Conservation (phyloP, 2,329 filamentous ascomycete genomes). For the Sarocladiaceae sp. region DNA sequence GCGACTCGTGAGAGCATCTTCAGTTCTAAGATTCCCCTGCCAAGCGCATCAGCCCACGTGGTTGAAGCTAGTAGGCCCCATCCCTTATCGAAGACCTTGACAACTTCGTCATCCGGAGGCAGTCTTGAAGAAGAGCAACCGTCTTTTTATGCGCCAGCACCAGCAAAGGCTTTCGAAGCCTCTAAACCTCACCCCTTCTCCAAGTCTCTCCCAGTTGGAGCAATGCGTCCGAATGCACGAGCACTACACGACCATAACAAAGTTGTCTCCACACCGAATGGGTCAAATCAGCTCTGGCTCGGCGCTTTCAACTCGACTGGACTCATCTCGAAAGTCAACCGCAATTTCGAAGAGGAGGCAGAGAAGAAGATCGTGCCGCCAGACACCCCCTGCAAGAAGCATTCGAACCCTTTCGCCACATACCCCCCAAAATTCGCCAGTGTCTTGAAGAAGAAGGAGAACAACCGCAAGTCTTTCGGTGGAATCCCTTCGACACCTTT, state of each 20-base stretch:
- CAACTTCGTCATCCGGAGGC: conserved; percentile 79
- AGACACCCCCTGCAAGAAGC: conserved; percentile 76
- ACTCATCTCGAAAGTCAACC: conserved; percentile 90
- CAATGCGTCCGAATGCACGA: conserved; percentile 29
- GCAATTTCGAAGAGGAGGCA: conserved; percentile 66
- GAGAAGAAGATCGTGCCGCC: conserved; percentile 68
- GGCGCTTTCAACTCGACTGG: conserved; percentile 93
- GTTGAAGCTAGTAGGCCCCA: conserved; percentile 55
- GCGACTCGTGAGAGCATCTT: conserved; percentile 61
- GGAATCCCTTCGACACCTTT: conserved; percentile 78
- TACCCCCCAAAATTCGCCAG: conserved; percentile 47
- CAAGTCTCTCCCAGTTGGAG: conserved; percentile 33
- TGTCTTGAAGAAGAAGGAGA: conserved; percentile 54
- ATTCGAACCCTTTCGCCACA: conserved; percentile 12
- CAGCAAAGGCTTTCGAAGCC: conserved; percentile 22
- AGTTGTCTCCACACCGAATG: conserved; percentile 42
- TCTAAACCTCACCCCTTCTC: conserved; percentile 31
- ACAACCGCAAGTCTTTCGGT: conserved; percentile 65
- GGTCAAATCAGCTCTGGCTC: conserved; percentile 59
- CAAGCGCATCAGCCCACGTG: conserved; percentile 37
- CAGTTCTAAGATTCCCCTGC: conserved; percentile 46
- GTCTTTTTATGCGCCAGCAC: conserved; percentile 25
- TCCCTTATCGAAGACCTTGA: conserved; percentile 81
- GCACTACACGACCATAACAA: conserved; percentile 24
- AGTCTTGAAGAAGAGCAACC: conserved; percentile 67